Base-by-base conservation (phyloP, 768 basidiomycete genomes). In the Termitomyces sp. region DNA sequence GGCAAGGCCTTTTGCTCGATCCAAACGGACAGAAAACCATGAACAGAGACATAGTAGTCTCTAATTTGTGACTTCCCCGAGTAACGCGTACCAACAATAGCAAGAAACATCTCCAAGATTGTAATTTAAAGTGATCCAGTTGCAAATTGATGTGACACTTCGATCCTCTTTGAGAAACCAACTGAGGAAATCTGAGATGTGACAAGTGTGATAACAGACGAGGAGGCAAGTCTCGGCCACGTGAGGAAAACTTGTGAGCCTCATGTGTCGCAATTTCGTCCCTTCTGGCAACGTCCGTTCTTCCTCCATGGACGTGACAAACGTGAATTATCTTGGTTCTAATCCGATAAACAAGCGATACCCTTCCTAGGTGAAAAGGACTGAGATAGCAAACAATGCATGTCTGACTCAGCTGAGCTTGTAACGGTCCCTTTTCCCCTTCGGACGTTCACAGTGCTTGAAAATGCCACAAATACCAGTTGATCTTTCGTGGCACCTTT, bases 41-140 rank as follows among this genome's bases (percentile, higher is more conserved):
- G 82, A 4, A 69, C 65, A n/a, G 73, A 68, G 31, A 84, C 72
- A 18, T 90, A 77, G 65, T 85, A 89, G 31, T 83, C 75, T 65
- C 82, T 75, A 18, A 91, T 73, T 16, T 74, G 73, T 12, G 82
- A 77, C 65, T 85, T 86, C 8, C 88, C 88, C 24, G 88, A 80
- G 57, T 72, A 78, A 13, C 75, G 77, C 0, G 87, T 82, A 46
- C 87, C 88, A 50, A 87, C 73, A 51, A 90, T 80, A 28, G 85
- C 82, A 62, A 89, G 77, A 69, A 89, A 82, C 87, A 89, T 89
- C 36, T 48, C 26, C 16, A 9, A 41, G n/a, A n/a, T 41, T 20
- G n/a, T n/a, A 41, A 41, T 39, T 39, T 16, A 16, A 1, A 39
- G 6, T 39, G 18, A 41, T 10, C 9, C n/a, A 41, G 39, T 41